These are phyloP conservation scores for Suillus subaureus DNA, from an alignment of 768 basidiomycete genomes.

Conservation along the genomic window DNA sequence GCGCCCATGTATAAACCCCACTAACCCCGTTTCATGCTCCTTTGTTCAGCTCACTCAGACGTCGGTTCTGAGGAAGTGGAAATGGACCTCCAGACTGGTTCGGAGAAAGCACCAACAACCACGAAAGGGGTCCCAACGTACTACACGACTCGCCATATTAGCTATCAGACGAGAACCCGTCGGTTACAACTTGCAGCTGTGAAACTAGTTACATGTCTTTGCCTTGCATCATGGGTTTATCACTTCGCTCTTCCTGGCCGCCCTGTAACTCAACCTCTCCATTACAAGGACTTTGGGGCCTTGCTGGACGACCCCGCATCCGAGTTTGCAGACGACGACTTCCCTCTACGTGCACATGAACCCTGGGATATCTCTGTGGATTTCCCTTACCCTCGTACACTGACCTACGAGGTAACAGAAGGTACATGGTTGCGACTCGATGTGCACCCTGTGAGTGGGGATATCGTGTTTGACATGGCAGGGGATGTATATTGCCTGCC, in stretches of 20 bases:
- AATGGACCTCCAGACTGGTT: neutral
- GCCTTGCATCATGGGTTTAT: constrained; percentile 21
- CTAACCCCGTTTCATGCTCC: neutral
- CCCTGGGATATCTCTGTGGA: constrained; percentile 79
- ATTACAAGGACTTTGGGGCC: constrained; percentile 6
- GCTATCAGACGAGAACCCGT: constrained; percentile 1
- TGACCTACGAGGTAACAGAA: constrained; percentile 70
- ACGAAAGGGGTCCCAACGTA: neutral
- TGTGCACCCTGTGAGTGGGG: constrained; percentile 68
- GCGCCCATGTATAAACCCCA: neutral
- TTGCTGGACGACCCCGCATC: constrained; percentile 38
- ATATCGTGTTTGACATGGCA: constrained; percentile 74
- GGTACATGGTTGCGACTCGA: constrained; percentile 79
- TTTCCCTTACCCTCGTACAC: constrained; percentile 64
- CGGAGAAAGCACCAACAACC: neutral
- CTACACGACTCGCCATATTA: neutral
- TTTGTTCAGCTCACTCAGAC: neutral
- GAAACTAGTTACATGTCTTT: constrained; percentile 25
- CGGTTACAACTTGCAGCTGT: constrained; percentile 14
- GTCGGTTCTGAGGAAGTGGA: neutral
- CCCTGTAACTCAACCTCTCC: neutral
- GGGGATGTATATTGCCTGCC: constrained; percentile 77
- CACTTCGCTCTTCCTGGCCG: constrained; percentile 7
- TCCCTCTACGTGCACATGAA: constrained; percentile 57
- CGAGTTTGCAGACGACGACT: constrained; percentile 55